Conservation (phyloP, 805 yeast species). For the Myxozyma melibiosi region DNA sequence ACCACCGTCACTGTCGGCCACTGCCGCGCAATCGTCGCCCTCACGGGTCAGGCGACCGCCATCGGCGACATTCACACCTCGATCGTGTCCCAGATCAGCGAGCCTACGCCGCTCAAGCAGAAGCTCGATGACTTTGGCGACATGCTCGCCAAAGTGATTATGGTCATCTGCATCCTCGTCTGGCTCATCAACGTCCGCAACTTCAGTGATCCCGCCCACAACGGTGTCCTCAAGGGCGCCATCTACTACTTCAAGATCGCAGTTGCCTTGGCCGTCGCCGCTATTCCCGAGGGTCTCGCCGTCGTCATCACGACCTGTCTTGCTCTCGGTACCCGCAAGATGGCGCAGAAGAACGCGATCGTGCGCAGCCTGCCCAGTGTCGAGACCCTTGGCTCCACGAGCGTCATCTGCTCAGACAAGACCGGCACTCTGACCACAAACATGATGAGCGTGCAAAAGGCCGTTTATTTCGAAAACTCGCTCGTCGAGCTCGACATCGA, state of each 20-base stretch:
- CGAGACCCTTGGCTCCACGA: slow-evolving; percentile 62
- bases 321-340: slow-evolving; percentile 51
- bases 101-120: slow-evolving; percentile 45
- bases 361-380: slow-evolving; percentile 52
- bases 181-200: slow-evolving; percentile 50
- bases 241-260: slow-evolving; percentile 55
- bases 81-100: slow-evolving; percentile 45
- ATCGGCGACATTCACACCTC: slow-evolving; percentile 48
- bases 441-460: slow-evolving; percentile 41
- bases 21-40: slow-evolving; percentile 47
- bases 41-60: slow-evolving; percentile 48
- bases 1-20: slow-evolving; percentile 49
- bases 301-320: slow-evolving; percentile 55
- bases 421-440: slow-evolving; percentile 52
- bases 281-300: slow-evolving; percentile 56
- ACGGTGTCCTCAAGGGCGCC: slow-evolving; percentile 48
- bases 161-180: slow-evolving; percentile 51
- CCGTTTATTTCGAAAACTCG: slow-evolving; percentile 42
- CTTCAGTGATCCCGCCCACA: slow-evolving; percentile 49
- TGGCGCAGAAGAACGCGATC: slow-evolving; percentile 50
- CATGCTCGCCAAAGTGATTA: slow-evolving; percentile 47
- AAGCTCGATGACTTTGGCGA: slow-evolving; percentile 48
- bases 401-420: slow-evolving; percentile 57
- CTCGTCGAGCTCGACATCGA: slow-evolving; percentile 45
- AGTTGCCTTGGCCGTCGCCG: slow-evolving; percentile 53